Percentiles rank a stretch among this genome's conserved stretches.
Evolutionary conservation across 371 early-diverging fungal genomes (phyloP).

Genomic region (Smittium mucronatum): DNA sequence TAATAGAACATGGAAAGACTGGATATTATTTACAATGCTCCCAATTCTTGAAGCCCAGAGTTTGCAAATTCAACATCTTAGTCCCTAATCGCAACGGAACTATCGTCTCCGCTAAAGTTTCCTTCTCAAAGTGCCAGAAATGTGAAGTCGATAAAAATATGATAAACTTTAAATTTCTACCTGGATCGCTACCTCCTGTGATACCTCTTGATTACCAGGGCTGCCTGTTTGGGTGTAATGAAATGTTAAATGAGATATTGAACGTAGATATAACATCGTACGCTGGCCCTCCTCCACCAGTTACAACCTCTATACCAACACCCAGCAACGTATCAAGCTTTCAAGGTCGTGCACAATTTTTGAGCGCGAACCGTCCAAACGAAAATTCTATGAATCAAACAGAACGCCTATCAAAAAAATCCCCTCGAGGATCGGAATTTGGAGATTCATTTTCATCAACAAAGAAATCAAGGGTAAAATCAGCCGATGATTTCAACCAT

Average conservation of each 20-base stretch:
- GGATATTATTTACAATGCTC: not conserved
- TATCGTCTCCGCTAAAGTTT: not conserved
- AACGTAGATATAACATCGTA: slow-evolving; percentile 4
- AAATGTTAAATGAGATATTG: slow-evolving; percentile 24
- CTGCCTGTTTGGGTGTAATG: slow-evolving; percentile 27
- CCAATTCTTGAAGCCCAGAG: not conserved
- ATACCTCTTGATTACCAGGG: slow-evolving; percentile 18
- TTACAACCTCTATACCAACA: slow-evolving; percentile 2
- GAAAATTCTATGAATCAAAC: no score
- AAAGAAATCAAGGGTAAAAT: no score
- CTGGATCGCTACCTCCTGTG: slow-evolving; percentile 23
- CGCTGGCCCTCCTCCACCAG: not conserved
- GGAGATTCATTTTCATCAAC: no score
- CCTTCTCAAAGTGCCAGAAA: not conserved
- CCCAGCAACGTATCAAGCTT: no score
- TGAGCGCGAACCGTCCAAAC: no score
- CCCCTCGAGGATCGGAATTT: no score
- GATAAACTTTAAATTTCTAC: slow-evolving; percentile 20
- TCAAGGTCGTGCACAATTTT: no score
- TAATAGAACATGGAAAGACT: not conserved
- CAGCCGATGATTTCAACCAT: no score
- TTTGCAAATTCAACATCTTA: not conserved
- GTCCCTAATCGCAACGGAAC: not conserved
- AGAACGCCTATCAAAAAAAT: no score
- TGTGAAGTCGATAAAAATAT: not conserved